Conservation (phyloP, 164 flowering plant species). For the Piper longum region DNA sequence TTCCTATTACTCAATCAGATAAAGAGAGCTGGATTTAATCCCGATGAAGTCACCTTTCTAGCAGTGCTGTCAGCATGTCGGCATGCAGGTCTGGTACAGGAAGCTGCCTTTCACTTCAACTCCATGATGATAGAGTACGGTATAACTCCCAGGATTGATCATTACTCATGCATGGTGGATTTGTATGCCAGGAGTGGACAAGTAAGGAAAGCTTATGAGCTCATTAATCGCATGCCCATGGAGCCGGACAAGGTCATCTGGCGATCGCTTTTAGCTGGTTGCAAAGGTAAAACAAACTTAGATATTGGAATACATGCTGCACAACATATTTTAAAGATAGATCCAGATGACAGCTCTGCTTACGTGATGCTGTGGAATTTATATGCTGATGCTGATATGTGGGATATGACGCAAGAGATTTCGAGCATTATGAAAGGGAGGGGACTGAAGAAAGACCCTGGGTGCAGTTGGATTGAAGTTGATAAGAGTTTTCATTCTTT, state of each 20-base stretch:
- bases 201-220: constrained; percentile 22
- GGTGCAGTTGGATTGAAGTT: constrained; percentile 37
- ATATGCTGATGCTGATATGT: constrained; percentile 31
- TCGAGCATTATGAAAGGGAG: constrained; percentile 10
- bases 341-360: constrained; percentile 31
- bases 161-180: constrained; percentile 32
- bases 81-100: constrained; percentile 25
- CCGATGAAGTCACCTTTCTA: constrained; percentile 28
- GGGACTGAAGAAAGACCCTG: constrained; percentile 31
- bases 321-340: constrained; percentile 19
- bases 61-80: constrained; percentile 34
- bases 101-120: constrained; percentile 18
- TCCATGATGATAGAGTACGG: constrained; percentile 20
- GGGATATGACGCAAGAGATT: constrained; percentile 20
- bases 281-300: constrained; percentile 19
- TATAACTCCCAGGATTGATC: constrained; percentile 25
- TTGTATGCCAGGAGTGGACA: constrained; percentile 26
- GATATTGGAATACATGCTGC: constrained; percentile 26
- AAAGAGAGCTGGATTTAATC: constrained; percentile 19
- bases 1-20: constrained; percentile 19
- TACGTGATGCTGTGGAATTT: constrained; percentile 29
- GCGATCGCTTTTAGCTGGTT: constrained; percentile 31
- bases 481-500: constrained; percentile 16
- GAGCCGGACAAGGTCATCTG: constrained; percentile 29
- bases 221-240: constrained; percentile 11